Conservation (phyloP, 495 filamentous ascomycete genomes). For the Pyronema omphalodes region DNA sequence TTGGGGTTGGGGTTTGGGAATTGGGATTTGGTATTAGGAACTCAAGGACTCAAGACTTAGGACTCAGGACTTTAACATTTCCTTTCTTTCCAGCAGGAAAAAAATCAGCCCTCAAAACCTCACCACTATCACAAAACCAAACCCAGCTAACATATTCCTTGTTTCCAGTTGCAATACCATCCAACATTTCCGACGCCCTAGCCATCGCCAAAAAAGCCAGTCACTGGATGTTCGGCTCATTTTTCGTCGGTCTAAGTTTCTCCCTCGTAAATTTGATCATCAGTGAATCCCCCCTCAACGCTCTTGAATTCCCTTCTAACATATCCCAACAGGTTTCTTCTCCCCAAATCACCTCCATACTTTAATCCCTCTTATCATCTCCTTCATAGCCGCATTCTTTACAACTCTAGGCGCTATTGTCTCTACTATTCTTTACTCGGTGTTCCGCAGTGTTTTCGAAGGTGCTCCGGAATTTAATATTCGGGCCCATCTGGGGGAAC, state of each 20-base stretch:
- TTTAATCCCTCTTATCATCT: neutral
- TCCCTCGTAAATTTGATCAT: slow-evolving; percentile 40
- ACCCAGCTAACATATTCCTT: no score
- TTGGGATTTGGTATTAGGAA: no score
- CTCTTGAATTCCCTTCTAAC: no score
- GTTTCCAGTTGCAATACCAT: slow-evolving; percentile 53
- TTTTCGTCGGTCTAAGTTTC: slow-evolving; percentile 49
- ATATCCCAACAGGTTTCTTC: slow-evolving; percentile 8
- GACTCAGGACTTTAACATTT: no score
- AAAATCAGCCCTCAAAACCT: no score
- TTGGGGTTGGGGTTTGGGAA: no score
- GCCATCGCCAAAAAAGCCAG: slow-evolving; percentile 57
- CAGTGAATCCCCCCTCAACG: no score
- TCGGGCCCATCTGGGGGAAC: slow-evolving; percentile 42
- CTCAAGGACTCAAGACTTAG: no score
- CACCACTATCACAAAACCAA: no score
- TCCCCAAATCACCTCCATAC: slow-evolving; percentile 22
- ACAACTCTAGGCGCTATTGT: slow-evolving; percentile 29
- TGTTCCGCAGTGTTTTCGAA: slow-evolving; percentile 56
- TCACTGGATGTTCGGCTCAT: slow-evolving; percentile 81
- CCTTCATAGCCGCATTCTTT: neutral
- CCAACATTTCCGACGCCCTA: slow-evolving; percentile 50
- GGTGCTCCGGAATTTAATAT: slow-evolving; percentile 53
- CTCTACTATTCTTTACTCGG: slow-evolving; percentile 61
- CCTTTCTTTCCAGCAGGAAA: no score